Base-by-base conservation (phyloP, 2,329 filamentous ascomycete genomes). In the Aspergillus sp. region DNA sequence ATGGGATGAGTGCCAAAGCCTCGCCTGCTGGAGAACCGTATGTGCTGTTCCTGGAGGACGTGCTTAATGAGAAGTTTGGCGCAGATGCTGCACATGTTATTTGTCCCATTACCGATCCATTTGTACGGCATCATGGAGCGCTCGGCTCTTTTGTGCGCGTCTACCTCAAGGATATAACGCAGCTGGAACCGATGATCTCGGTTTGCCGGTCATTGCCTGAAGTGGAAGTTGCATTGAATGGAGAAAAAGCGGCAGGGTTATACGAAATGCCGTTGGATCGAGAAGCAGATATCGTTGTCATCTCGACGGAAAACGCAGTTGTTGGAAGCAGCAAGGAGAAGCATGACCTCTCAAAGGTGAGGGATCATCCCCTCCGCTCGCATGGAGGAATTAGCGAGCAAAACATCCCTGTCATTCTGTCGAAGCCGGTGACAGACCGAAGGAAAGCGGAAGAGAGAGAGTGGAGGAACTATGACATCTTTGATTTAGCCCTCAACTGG, bases 401-500 rank as follows among this genome's bases (percentile, higher is more conserved):
- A 36, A 36, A 41, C 0, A 18, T 51, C 8, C 48, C 48, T 22
- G 18, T 51, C 6, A 24, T 51, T 5, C 5, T 42, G 13, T 51
- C 48, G 5, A 41, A 13, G 6, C 20, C 12, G 20, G 48, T 30
- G 17, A 42, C 12, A 36, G 15, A 41, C 26, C 18, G 11, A n/a
- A 38, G 30, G 13, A 15, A 5, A 17, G 48, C 48, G 1, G 18
- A 13, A 11, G 20, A 12, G 24, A 51, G 34, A 36, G 26, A 18
- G 12, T 52, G 49, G 49, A 43, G 49, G 11, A 52, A 52, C 49
- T 52, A 43, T 34, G 49, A 52, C 20, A 52, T 43, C 39, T 52
- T 52, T 52, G 39, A 52, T 34, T n/a, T 52, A n/a, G 49, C 42
- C 30, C 53, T 56, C 26, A 55, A 45, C n/a, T 24, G 41, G 26